Evolutionary conservation across 306 rosid species (phyloP).

Genomic region (Cicer bijugum): DNA sequence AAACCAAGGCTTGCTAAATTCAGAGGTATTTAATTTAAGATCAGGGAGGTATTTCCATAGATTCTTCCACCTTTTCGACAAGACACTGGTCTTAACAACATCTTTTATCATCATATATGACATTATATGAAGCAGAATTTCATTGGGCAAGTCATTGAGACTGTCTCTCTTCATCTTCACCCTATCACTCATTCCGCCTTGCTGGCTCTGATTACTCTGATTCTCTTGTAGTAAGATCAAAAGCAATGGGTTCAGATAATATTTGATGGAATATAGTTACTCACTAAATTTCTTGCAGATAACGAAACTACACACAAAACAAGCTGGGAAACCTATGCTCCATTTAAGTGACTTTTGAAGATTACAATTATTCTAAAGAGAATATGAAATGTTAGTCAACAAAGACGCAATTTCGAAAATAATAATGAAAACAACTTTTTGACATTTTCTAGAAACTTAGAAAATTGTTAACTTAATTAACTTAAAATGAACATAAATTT

Average conservation of each 20-base stretch:
- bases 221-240: background rate
- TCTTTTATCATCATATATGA: background rate
- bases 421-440: too few species aligned
- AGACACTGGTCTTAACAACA: background rate
- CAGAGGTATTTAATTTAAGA: constrained; percentile 12
- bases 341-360: too few species aligned
- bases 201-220: background rate
- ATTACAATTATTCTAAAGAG: too few species aligned
- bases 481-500: too few species aligned
- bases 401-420: too few species aligned
- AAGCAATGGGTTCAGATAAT: background rate
- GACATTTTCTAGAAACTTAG: too few species aligned
- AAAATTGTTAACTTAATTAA: too few species aligned
- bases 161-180: background rate
- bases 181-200: background rate
- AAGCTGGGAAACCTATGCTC: too few species aligned
- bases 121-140: constrained; percentile 15
- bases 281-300: too few species aligned
- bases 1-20: background rate
- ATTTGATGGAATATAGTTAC: background rate
- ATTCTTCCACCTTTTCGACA: constrained; percentile 36
- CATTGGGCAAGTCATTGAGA: constrained; percentile 8
- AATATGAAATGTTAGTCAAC: too few species aligned
- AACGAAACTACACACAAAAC: too few species aligned
- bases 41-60: constrained; percentile 28